Conservation (phyloP, 2,329 filamentous ascomycete species). For the Fusarium palustre region DNA sequence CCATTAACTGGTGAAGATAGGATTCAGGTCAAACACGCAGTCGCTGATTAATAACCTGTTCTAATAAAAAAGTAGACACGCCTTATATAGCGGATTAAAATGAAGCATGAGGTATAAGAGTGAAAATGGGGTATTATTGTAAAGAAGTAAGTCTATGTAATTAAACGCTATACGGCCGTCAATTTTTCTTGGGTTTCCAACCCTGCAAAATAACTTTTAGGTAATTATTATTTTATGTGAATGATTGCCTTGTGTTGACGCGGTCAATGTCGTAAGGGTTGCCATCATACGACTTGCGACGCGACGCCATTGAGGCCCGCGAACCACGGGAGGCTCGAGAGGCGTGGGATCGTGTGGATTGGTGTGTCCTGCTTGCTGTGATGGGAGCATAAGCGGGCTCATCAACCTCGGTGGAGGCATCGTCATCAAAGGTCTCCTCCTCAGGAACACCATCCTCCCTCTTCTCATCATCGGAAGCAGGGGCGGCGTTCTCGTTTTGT, state of each 20-base stretch:
- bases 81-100: too few relatives aligned
- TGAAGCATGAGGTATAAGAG: background rate
- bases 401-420: slow-evolving; percentile 34
- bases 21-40: too few relatives aligned
- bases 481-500: slow-evolving; percentile 17
- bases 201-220: slow-evolving; percentile 17
- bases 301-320: slow-evolving; percentile 15
- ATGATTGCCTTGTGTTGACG: slow-evolving; percentile 37
- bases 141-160: slow-evolving; percentile 23
- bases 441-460: slow-evolving; percentile 16
- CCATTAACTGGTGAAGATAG: too few relatives aligned
- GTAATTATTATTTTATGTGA: slow-evolving; percentile 18
- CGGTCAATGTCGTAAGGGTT: slow-evolving; percentile 39
- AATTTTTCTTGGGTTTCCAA: slow-evolving; percentile 9
- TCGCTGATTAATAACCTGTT: too few relatives aligned
- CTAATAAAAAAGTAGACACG: too few relatives aligned
- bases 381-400: slow-evolving; percentile 36
- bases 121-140: slow-evolving; percentile 13
- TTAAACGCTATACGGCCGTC: slow-evolving; percentile 24
- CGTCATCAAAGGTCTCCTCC: slow-evolving; percentile 29
- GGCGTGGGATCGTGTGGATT: slow-evolving; percentile 24
- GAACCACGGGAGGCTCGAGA: slow-evolving; percentile 27
- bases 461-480: slow-evolving; percentile 17
- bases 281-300: slow-evolving; percentile 35
- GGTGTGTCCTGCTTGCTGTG: slow-evolving; percentile 12